Percentiles rank a stretch among this genome's conserved stretches.
These are phyloP conservation scores for Zygosaccharomyces sapae DNA, from an alignment of 1,139 yeast species.

Conservation along the genomic window DNA sequence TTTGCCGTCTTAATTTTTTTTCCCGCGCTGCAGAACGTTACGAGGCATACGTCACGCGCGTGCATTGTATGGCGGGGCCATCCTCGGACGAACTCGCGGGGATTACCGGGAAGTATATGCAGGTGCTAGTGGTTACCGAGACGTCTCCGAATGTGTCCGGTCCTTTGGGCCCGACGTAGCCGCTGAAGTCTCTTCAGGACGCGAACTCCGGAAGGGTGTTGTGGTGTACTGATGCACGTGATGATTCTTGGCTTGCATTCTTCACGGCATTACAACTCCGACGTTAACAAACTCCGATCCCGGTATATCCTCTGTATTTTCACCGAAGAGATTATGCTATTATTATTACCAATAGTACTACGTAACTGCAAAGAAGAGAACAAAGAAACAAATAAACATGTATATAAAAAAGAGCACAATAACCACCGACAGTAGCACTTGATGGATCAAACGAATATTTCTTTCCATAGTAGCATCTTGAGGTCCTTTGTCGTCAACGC, in stretches of 20 bases:
- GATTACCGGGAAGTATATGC: not conserved
- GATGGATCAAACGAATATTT: constrained; percentile 32
- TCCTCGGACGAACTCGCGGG: not conserved
- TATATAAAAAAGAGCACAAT: not conserved
- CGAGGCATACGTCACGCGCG: not conserved
- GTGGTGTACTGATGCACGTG: not conserved
- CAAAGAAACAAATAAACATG: not conserved
- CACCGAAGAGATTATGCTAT: not conserved
- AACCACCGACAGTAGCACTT: not conserved
- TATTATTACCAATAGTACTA: not conserved
- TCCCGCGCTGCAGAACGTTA: not conserved
- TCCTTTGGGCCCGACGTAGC: not conserved
- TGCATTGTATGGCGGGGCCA: not conserved
- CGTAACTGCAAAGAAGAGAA: not conserved
- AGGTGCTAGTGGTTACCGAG: not conserved
- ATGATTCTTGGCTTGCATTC: not conserved
- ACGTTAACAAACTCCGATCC: not conserved
- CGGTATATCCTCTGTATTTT: not conserved
- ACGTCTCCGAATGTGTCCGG: no score
- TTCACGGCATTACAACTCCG: no score
- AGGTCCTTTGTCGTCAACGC: constrained; percentile 65
- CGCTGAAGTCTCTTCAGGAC: not conserved
- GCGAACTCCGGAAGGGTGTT: not conserved
- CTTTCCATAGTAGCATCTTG: constrained; percentile 64
- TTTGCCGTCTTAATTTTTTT: not conserved